Conservation (phyloP, 2,329 filamentous ascomycete species). For the Coleophoma crateriformis region DNA sequence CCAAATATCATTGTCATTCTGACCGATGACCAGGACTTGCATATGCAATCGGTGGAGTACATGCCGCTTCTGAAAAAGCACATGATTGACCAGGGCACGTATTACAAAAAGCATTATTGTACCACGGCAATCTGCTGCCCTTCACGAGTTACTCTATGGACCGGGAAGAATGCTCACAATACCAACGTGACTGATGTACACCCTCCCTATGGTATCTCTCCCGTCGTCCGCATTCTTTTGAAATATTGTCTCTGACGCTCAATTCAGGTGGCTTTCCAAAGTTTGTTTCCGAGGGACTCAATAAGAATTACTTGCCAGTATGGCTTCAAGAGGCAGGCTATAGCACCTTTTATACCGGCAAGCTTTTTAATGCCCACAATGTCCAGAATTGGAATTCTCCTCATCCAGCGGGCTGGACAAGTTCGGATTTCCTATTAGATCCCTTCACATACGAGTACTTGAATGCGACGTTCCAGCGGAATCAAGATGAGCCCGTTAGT, state of each 20-base stretch:
- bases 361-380: constrained; percentile 61
- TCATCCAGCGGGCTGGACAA: constrained; percentile 51
- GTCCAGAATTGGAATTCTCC: constrained; percentile 57
- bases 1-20: constrained; percentile 59
- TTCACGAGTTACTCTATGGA: constrained; percentile 54
- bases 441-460: constrained; percentile 64
- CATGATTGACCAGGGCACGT: constrained; percentile 47
- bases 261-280: constrained; percentile 53
- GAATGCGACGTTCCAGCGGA: constrained; percentile 58
- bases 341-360: constrained; percentile 68
- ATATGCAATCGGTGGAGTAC: constrained; percentile 53
- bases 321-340: constrained; percentile 68
- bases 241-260: constrained; percentile 14
- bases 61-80: constrained; percentile 49
- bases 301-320: constrained; percentile 62
- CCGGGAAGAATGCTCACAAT: constrained; percentile 57
- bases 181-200: constrained; percentile 50
- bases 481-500: constrained; percentile 48
- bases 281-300: constrained; percentile 58
- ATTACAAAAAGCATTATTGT: constrained; percentile 53
- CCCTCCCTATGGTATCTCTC: constrained; percentile 41
- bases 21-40: constrained; percentile 60
- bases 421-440: constrained; percentile 55
- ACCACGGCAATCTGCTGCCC: constrained; percentile 59
- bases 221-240: constrained; percentile 16